Evolutionary conservation across 305 asterid species (phyloP).

Genomic region (Petunia hybrid): DNA sequence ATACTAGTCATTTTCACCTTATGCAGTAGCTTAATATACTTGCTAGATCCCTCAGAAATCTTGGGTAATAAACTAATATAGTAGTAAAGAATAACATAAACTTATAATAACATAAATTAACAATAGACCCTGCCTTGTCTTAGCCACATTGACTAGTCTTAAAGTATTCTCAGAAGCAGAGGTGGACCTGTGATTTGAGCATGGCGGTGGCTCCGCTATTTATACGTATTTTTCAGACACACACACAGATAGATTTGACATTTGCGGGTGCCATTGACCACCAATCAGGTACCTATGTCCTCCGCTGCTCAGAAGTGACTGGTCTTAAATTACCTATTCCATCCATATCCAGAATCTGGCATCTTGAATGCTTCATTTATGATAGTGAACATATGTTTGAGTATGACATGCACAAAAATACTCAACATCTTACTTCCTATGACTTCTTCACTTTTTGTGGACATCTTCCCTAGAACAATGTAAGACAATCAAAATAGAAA

Average conservation of each 20-base stretch:
- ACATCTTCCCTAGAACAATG: not conserved
- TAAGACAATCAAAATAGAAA: not conserved
- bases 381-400: too few relatives aligned
- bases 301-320: not conserved
- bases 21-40: conserved; percentile 11
- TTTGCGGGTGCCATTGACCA: too few relatives aligned
- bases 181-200: too few relatives aligned
- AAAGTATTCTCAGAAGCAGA: not conserved
- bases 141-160: not conserved
- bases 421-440: not conserved
- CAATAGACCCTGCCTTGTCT: not conserved
- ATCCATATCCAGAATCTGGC: not conserved
- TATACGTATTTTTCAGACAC: too few relatives aligned
- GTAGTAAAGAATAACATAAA: not conserved
- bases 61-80: not conserved
- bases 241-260: too few relatives aligned
- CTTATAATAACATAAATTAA: not conserved
- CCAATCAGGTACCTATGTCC: too few relatives aligned
- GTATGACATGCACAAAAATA: not conserved
- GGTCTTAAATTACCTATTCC: conserved; percentile 16
- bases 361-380: not conserved
- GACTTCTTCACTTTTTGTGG: not conserved
- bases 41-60: conserved; percentile 17
- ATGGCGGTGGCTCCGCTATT: too few relatives aligned
- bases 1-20: conserved; percentile 7